Evolutionary conservation across 2,329 filamentous ascomycete genomes (phyloP).

Genomic region (Fusarium oligoseptatum): DNA sequence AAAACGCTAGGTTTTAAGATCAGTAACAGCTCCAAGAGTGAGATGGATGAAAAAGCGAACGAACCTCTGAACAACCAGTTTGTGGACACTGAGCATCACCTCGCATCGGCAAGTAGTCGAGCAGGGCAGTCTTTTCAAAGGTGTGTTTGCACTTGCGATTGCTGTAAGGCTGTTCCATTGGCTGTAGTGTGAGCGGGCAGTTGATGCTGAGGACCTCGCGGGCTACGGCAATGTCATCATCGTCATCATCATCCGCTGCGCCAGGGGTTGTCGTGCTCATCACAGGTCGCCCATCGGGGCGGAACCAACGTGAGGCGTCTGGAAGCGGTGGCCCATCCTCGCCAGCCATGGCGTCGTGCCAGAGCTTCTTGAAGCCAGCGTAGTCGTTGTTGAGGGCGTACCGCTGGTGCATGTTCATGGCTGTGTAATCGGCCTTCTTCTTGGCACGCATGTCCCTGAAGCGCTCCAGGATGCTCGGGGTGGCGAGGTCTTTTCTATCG

Average conservation of each 20-base stretch:
- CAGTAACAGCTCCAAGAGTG: background rate
- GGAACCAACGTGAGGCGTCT: constrained; percentile 68
- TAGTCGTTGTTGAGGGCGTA: constrained; percentile 72
- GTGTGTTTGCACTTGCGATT: constrained; percentile 77
- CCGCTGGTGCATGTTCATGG: constrained; percentile 58
- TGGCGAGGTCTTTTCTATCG: constrained; percentile 40
- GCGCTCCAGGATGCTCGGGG: constrained; percentile 48
- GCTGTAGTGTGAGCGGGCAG: constrained; percentile 76
- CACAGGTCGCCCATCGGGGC: constrained; percentile 58
- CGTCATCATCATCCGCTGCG: constrained; percentile 63
- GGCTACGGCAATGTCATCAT: constrained; percentile 78
- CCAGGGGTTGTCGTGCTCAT: constrained; percentile 47
- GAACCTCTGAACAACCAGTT: constrained; percentile 72
- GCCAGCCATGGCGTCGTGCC: constrained; percentile 66
- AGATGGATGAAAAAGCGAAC: constrained; percentile 18
- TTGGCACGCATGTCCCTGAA: constrained; percentile 53
- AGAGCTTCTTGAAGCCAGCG: constrained; percentile 68
- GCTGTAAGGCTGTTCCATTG: constrained; percentile 75
- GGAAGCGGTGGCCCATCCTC: constrained; percentile 65
- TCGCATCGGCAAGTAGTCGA: constrained; percentile 64
- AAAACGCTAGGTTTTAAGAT: constrained; percentile 57
- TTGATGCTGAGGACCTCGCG: constrained; percentile 74
- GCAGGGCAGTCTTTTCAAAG: constrained; percentile 76
- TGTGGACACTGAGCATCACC: constrained; percentile 71
- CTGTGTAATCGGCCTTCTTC: constrained; percentile 59